phyloP scores from a whole-genome alignment of 176 grass and related monocot species.

The Poa pratensis region DNA sequence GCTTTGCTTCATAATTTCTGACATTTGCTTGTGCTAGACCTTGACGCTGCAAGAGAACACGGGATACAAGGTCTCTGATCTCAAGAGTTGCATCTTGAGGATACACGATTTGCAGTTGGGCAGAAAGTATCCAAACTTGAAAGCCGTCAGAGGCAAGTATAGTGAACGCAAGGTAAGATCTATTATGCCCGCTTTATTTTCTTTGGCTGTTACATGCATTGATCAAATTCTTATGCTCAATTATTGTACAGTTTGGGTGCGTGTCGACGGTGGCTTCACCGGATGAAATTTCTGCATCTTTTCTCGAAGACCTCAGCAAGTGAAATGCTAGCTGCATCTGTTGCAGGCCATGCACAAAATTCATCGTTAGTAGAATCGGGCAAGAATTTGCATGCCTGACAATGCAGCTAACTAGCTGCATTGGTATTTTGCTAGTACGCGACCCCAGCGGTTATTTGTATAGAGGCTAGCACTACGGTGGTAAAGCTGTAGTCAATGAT shows the following conservation, averaged over 20 bases:
- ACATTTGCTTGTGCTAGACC: conserved; percentile 36
- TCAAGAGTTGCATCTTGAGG: conserved; percentile 37
- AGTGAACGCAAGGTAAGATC: background rate
- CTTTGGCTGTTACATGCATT: background rate
- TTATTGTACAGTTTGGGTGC: conserved; percentile 34
- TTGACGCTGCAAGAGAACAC: conserved; percentile 43
- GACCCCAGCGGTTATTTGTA: background rate
- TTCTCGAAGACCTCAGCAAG: conserved; percentile 37
- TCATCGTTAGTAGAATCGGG: background rate
- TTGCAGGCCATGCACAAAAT: conserved; percentile 7
- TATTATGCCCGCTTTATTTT: background rate
- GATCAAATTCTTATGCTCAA: background rate
- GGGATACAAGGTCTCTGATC: conserved; percentile 50
- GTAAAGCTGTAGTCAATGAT: conserved; percentile 1
- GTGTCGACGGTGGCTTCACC: conserved; percentile 36
- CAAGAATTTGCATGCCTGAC: background rate
- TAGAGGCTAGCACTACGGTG: background rate
- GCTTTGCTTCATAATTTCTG: background rate
- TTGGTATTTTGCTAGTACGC: conserved; percentile 3
- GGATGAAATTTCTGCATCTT: conserved; percentile 25
- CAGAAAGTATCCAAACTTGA: conserved; percentile 30
- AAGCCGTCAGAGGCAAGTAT: conserved; percentile 42
- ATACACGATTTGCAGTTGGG: conserved; percentile 49
- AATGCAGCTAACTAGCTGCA: background rate
- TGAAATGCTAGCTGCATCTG: background rate